Evolutionary conservation across 1,284 basidiomycete species (phyloP), one percentile per base, ranked within the genome.

Genomic region (Taiwanofungus camphoratus): DNA sequence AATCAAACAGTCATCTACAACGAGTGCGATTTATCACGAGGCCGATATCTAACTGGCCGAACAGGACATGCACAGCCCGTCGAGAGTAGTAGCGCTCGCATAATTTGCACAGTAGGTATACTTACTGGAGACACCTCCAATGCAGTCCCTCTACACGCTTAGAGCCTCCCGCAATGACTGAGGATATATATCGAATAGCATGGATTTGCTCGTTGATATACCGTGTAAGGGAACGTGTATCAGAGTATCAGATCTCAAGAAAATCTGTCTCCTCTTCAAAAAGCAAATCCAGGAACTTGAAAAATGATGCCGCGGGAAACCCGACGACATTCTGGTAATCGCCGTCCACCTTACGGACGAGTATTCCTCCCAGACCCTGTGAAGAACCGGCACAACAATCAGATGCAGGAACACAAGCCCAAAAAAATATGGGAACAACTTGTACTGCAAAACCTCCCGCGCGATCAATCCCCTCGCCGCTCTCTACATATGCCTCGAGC

Each of bases 391-490:
- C 11, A 40, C 39, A 24, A 12, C 34, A 27, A 6, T 24, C 16
- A 30, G 31, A 18, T 21, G 34, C 27, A 38, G 13, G 11, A 33
- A 34, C 9, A 16, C 15, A 36, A 19, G n/a, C 13, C 27, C 9
- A 24, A 36, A 16, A 15, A 15, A 24, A 30, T 16, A 27, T 15
- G 29, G 21, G 23, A 18, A 15, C 12, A 26, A 21, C 91, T 74
- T 98, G 95, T 36, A 95, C 83, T 2, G 92, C 92, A 61, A 98
- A 98, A 0, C 95, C 95, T 3, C 94, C 95, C 0, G 94, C 94
- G 16, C 92, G 77, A 58, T 96, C 92, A 36, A 86, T 61, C 0
- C 95, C 95, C 64, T 99, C 95, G 1, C 84, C 87, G 41, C 77
- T 87, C 24, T 92, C 84, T 23, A 86, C 91, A 57, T 98, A 98